Evolutionary conservation across 1,284 basidiomycete species (phyloP).

Genomic region (Trichosporon ovoides): DNA sequence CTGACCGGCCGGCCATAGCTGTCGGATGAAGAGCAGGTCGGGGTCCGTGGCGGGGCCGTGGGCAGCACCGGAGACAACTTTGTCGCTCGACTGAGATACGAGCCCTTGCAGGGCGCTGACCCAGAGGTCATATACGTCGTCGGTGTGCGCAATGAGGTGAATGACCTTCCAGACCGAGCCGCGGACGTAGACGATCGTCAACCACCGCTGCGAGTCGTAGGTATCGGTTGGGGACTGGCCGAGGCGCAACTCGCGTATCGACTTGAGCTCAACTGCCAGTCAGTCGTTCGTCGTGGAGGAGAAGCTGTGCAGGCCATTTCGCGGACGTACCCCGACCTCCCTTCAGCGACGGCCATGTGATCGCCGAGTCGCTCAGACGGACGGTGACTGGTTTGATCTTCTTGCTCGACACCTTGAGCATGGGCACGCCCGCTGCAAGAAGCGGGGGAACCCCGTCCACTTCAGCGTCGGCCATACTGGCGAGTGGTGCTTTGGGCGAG

Average conservation of each 20-base stretch:
- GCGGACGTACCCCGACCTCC: constrained; percentile 62
- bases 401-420: constrained; percentile 85
- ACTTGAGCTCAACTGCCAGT: constrained; percentile 71
- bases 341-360: constrained; percentile 79
- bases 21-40: constrained; percentile 42
- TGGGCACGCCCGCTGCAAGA: constrained; percentile 55
- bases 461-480: neutral
- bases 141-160: constrained; percentile 74
- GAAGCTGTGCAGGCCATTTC: neutral
- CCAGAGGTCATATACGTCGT: constrained; percentile 60
- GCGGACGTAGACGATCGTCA: constrained; percentile 52
- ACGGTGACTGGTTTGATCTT: constrained; percentile 72
- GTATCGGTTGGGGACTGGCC: constrained; percentile 62
- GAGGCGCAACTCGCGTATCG: constrained; percentile 84
- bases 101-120: constrained; percentile 50
- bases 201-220: constrained; percentile 50
- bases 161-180: constrained; percentile 80
- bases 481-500: neutral
- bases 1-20: constrained; percentile 41
- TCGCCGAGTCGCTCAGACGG: constrained; percentile 66
- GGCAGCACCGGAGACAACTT: constrained; percentile 24
- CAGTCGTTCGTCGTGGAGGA: neutral
- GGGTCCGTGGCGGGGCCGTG: constrained; percentile 39
- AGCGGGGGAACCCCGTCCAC: constrained; percentile 13
- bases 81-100: constrained; percentile 37